Conservation (phyloP, 371 early-diverging fungal species). For the Mucor indicus region DNA sequence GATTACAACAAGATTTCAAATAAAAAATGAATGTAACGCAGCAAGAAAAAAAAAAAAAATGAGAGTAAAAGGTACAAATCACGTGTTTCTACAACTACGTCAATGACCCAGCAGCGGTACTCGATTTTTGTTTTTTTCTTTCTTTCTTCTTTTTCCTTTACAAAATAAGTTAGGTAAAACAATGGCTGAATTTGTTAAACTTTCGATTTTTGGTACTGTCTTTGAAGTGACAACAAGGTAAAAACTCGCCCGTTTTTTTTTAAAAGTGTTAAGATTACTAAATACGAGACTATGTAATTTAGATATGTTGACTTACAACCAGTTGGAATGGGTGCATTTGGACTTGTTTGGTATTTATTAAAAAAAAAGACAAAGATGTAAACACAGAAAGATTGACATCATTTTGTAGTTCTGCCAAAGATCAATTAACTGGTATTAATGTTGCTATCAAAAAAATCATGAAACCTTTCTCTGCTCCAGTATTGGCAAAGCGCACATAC, state of each 20-base stretch:
- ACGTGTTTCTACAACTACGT: background rate
- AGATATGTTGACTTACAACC: slow-evolving; percentile 91
- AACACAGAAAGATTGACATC: no score
- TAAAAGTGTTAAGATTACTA: background rate
- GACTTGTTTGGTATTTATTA: slow-evolving; percentile 81
- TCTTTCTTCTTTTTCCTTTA: background rate
- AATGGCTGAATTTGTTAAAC: slow-evolving; percentile 83
- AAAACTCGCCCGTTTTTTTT: background rate
- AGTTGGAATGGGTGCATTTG: slow-evolving; percentile 96
- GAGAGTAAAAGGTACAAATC: background rate
- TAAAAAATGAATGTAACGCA: background rate
- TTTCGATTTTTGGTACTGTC: slow-evolving; percentile 88
- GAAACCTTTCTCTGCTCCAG: slow-evolving; percentile 88
- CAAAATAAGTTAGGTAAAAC: background rate
- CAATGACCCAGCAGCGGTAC: background rate
- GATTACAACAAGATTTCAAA: no score
- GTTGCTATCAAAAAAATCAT: slow-evolving; percentile 95
- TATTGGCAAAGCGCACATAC: slow-evolving; percentile 90
- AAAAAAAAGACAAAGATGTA: slow-evolving; percentile 11
- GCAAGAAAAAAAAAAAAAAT: background rate
- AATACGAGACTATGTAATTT: background rate
- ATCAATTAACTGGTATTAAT: slow-evolving; percentile 73
- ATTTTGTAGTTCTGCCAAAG: slow-evolving; percentile 77
- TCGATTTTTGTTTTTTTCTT: background rate
- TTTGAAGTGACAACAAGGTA: slow-evolving; percentile 91